phyloP scores from a whole-genome alignment of 129 eudicot genomes.

The Glebionis coronaria region DNA sequence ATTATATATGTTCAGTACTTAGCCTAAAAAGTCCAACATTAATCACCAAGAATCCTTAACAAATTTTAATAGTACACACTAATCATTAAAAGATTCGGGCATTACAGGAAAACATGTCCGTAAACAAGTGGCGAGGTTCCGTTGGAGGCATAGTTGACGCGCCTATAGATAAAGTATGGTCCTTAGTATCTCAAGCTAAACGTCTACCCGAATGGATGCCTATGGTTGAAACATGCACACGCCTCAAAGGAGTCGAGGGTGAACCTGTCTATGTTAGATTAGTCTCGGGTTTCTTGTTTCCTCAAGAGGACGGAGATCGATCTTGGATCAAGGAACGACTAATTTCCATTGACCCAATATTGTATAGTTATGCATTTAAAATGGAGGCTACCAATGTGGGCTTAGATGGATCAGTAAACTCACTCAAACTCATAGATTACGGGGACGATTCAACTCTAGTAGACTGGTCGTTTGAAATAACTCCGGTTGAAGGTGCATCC shows the following conservation, averaged over 20 bases:
- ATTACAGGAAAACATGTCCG: constrained; percentile 21
- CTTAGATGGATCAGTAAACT: constrained; percentile 57
- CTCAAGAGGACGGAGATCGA: constrained; percentile 70
- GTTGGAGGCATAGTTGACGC: constrained; percentile 71
- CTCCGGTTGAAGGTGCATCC: constrained; percentile 51
- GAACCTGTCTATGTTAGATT: constrained; percentile 52
- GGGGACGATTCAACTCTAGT: constrained; percentile 57
- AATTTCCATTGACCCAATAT: constrained; percentile 40
- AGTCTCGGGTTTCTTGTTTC: constrained; percentile 77
- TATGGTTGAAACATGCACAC: constrained; percentile 70
- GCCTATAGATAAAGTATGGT: constrained; percentile 60
- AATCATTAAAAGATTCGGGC: not conserved
- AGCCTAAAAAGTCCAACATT: not conserved
- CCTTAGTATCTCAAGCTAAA: constrained; percentile 42
- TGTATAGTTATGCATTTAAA: constrained; percentile 38
- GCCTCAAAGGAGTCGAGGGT: constrained; percentile 58
- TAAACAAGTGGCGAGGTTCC: constrained; percentile 52
- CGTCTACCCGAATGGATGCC: constrained; percentile 72
- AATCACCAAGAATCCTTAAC: constrained; percentile 1
- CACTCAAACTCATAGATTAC: constrained; percentile 56
- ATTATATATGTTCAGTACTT: too few relatives aligned
- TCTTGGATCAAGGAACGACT: constrained; percentile 76
- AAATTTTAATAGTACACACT: too few relatives aligned
- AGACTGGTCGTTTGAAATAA: constrained; percentile 60
- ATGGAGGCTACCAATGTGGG: constrained; percentile 77